Evolutionary conservation across 345 rosid genomes (phyloP), one percentile per base, ranked within the genome.

Genomic region (Triadica sebifera): DNA sequence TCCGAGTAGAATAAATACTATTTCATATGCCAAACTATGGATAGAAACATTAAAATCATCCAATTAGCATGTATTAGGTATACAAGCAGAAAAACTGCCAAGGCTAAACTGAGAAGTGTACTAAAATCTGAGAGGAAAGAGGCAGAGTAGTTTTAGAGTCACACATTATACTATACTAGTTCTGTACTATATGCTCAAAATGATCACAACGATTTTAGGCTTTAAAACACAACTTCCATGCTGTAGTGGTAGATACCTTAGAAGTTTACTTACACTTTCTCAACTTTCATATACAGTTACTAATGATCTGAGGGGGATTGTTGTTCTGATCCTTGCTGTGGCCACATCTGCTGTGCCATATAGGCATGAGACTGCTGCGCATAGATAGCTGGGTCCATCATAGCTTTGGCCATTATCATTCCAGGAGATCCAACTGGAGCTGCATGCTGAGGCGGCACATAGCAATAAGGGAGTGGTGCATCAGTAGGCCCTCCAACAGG

Each of bases 321-420:
- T 80, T 90, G 94, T 75, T 94, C 95, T 50, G 87, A 79, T 60
- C 83, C 90, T 58, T 84, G 91, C 63, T 84, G 91, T 22, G 89
- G 91, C 91, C 95, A 87, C 88, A 88, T 86, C 20, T 88, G 96
- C 66, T 85, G 93, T 34, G 82, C 87, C 89, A 89, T 86, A 74
- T 89, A 92, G 3, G 93, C 90, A 62, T 84, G 91, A 67, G 88
- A 57, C 74, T 86, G 90, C 67, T 85, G 87, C 15, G 84, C 87
- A 65, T 84, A 88, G 68, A 89, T 74, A 6, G 93, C 63, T 29
- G 96, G 95, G 77, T 88, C 92, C 83, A 85, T 79, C 22, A 87
- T 78, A 0, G 94, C 93, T 80, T 91, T 92, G 43, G 95, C 98
- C 90, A 94, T 85, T 53, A 88, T 89, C 97, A 94, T 84, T 52